phyloP scores from a whole-genome alignment of 306 rosid genomes.

The Alnus glutinosa region DNA sequence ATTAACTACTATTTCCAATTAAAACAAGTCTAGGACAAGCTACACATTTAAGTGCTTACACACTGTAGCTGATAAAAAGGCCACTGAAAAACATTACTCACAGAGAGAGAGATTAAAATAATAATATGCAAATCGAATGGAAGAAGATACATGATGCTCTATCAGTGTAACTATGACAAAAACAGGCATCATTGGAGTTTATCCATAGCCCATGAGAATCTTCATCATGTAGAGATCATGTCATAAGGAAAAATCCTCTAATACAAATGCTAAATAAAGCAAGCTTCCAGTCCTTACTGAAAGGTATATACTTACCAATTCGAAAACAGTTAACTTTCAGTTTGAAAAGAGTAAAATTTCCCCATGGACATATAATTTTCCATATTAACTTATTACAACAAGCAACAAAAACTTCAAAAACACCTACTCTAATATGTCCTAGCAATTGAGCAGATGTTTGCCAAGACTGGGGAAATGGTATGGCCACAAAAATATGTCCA shows the following conservation, averaged over 20 bases:
- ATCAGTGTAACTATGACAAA: constrained; percentile 83
- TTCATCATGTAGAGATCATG: constrained; percentile 55
- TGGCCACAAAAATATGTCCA: constrained; percentile 14
- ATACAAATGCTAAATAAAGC: not conserved
- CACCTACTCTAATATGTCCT: not conserved
- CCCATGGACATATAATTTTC: too few species aligned
- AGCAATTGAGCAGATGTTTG: not conserved
- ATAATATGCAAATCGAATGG: not conserved
- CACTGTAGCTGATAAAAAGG: not conserved
- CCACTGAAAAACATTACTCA: not conserved
- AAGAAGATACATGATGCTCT: constrained; percentile 29
- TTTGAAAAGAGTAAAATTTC: not conserved
- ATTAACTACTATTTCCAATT: not conserved
- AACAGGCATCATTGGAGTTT: constrained; percentile 44
- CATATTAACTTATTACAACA: too few species aligned
- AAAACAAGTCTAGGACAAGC: not conserved
- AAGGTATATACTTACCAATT: too few species aligned
- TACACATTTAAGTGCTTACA: not conserved
- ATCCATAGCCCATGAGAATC: constrained; percentile 50
- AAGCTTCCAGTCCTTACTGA: not conserved
- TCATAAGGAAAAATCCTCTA: not conserved
- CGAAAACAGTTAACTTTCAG: not conserved
- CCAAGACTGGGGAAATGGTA: constrained; percentile 10
- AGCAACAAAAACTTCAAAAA: too few species aligned
- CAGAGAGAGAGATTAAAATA: not conserved